Base-by-base conservation (phyloP, 2,329 filamentous ascomycete species). In the Mycosphaerelloides madeirae region DNA sequence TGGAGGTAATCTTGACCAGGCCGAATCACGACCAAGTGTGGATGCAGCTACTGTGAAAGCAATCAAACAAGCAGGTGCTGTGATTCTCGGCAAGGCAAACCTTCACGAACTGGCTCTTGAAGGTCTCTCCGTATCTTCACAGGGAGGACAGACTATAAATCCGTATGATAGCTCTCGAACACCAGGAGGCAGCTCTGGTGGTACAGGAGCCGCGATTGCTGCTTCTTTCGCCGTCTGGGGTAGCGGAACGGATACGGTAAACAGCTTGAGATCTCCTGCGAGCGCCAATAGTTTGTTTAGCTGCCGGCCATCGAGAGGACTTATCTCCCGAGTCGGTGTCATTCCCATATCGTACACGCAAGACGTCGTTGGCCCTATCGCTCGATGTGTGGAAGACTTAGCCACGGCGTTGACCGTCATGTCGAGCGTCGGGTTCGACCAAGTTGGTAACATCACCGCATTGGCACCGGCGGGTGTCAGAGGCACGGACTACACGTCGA, bases 141-240 rank as follows among this genome's bases (percentile, higher is more conserved):
- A 81, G 0, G 80, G 79, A 11, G 81, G 81, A 0, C 81, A 85
- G 61, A 83, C 80, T 0, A 59, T 78, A 48, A 84, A 84, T 58
- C 80, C 81, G 0, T 86, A 87, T 52, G 81, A 86, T 59, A 61
- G 68, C 1, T 72, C 71, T 0, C 74, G 84, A n/a, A 84, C 81
- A 0, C 80, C 81, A 0, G 81, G 81, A 3, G 81, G 81, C 1
- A 80, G 76, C 34, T 81, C 78, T 22, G 80, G 80, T 9, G 81
- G 81, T 0, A 80, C 77, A 1, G 80, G 77, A 0, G 79, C 78
- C 0, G 79, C 78, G 0, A 67, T 84, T 20, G 79, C 76, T 12
- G 68, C 74, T 2, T 78, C 73, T 16, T 73, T 84, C 44, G 77
- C 75, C 1, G 69, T 84, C 0, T 68, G 80, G 35, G 58, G 58